Evolutionary conservation across 2,329 filamentous ascomycete genomes (phyloP).

Genomic region (Colletotrichum trifolii): DNA sequence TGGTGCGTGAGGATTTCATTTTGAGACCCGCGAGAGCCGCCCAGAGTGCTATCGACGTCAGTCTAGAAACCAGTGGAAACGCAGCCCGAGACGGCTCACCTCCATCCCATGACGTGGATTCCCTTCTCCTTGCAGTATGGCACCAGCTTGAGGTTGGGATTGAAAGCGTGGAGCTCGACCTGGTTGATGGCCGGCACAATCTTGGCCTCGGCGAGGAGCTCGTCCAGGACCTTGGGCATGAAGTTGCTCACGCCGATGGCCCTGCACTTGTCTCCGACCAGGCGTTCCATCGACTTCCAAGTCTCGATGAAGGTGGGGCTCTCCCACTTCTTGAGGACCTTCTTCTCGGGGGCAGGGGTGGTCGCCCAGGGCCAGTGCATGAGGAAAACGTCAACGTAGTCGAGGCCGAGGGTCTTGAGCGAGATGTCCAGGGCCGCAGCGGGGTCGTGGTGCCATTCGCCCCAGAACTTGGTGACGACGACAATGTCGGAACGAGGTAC

Average conservation of each 20-base stretch:
- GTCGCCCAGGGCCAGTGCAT: slow-evolving; percentile 46
- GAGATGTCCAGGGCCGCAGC: slow-evolving; percentile 43
- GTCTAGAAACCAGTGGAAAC: too few species aligned
- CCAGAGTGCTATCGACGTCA: slow-evolving; percentile 23
- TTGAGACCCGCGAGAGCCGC: slow-evolving; percentile 21
- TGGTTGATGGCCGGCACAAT: slow-evolving; percentile 47
- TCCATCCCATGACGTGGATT: slow-evolving; percentile 46
- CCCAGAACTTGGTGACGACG: slow-evolving; percentile 51
- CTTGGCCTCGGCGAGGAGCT: slow-evolving; percentile 40
- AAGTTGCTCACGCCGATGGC: slow-evolving; percentile 49
- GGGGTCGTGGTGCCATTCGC: slow-evolving; percentile 48
- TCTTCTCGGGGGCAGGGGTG: slow-evolving; percentile 39
- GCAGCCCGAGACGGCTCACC: slow-evolving; percentile 29
- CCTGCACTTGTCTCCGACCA: slow-evolving; percentile 41
- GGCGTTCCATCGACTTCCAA: slow-evolving; percentile 44
- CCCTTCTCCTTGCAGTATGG: slow-evolving; percentile 45
- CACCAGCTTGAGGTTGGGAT: slow-evolving; percentile 46
- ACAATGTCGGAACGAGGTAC: slow-evolving; percentile 60
- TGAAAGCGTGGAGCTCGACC: slow-evolving; percentile 47
- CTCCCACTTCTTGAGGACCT: slow-evolving; percentile 38
- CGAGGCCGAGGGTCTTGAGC: slow-evolving; percentile 42
- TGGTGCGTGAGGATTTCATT: slow-evolving; percentile 39
- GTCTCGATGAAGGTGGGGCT: slow-evolving; percentile 43
- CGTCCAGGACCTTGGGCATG: slow-evolving; percentile 44
- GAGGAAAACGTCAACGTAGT: slow-evolving; percentile 52